Percentiles rank a stretch among this genome's conserved stretches.
Conservation (phyloP, 805 yeast genomes). For the Cyberlindnera japonica region DNA sequence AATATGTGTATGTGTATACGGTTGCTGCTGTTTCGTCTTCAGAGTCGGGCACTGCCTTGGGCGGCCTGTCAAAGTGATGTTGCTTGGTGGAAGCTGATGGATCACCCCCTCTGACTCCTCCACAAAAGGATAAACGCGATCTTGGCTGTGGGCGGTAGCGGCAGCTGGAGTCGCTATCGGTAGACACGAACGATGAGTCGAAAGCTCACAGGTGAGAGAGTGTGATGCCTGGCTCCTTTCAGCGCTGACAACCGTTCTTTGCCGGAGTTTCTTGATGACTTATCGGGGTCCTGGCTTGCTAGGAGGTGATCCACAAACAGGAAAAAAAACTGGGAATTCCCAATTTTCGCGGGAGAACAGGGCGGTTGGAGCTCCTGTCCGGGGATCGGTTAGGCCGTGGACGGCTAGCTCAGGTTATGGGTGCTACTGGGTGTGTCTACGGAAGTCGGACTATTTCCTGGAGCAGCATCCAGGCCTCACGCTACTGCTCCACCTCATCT, state of each 20-base stretch:
- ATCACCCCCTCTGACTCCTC: conserved; percentile 3
- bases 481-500: too few species aligned
- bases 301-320: conserved; percentile 12
- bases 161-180: neutral
- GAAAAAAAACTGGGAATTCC: conserved; percentile 10
- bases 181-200: neutral
- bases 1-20: too few species aligned
- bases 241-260: neutral
- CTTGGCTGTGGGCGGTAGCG: conserved; percentile 5
- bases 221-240: neutral
- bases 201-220: neutral
- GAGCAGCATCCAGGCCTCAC: too few species aligned
- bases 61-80: too few species aligned
- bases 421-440: too few species aligned
- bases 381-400: too few species aligned
- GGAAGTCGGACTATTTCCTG: too few species aligned
- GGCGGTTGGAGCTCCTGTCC: too few species aligned
- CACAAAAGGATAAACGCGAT: conserved; percentile 10
- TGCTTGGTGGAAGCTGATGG: too few species aligned
- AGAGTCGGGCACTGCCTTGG: too few species aligned
- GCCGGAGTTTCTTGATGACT: conserved; percentile 1
- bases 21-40: too few species aligned
- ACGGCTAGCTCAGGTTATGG: too few species aligned
- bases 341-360: conserved; percentile 7
- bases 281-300: conserved; percentile 7